phyloP scores from a whole-genome alignment of 768 basidiomycete genomes.

The Lepiota brunneoincarnata region DNA sequence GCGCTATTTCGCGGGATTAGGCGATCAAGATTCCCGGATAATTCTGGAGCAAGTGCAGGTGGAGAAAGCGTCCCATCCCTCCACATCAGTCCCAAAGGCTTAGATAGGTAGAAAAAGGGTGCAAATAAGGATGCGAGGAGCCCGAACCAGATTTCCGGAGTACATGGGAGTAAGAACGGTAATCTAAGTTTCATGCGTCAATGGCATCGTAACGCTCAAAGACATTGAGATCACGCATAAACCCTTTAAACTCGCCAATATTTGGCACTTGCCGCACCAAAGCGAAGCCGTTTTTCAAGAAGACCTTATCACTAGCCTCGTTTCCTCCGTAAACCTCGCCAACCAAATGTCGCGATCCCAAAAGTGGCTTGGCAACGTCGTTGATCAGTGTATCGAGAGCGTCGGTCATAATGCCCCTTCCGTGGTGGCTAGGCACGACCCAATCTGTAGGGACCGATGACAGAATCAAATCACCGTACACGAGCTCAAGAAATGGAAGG shows the following conservation, averaged over 20 bases:
- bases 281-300: slow-evolving; percentile 64
- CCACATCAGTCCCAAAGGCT: too few relatives aligned
- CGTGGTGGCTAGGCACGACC: slow-evolving; percentile 57
- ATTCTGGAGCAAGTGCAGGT: too few relatives aligned
- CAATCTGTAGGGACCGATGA: slow-evolving; percentile 45
- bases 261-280: slow-evolving; percentile 36
- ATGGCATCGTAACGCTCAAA: slow-evolving; percentile 21
- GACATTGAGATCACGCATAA: slow-evolving; percentile 30
- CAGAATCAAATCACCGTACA: background rate
- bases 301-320: slow-evolving; percentile 57
- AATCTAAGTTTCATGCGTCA: too few relatives aligned
- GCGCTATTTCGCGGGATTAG: too few relatives aligned
- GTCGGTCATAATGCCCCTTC: slow-evolving; percentile 71
- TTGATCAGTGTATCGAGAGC: slow-evolving; percentile 51
- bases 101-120: too few relatives aligned
- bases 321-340: slow-evolving; percentile 51
- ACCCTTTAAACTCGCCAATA: slow-evolving; percentile 33
- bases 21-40: too few relatives aligned
- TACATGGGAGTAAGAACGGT: too few relatives aligned
- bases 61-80: too few relatives aligned
- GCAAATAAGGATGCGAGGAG: too few relatives aligned
- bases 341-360: slow-evolving; percentile 50
- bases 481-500: background rate
- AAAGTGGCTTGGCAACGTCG: slow-evolving; percentile 62
- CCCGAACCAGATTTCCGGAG: too few relatives aligned